Conservation (phyloP, 148 eudicot genomes). For the Persicaria maculosa region DNA sequence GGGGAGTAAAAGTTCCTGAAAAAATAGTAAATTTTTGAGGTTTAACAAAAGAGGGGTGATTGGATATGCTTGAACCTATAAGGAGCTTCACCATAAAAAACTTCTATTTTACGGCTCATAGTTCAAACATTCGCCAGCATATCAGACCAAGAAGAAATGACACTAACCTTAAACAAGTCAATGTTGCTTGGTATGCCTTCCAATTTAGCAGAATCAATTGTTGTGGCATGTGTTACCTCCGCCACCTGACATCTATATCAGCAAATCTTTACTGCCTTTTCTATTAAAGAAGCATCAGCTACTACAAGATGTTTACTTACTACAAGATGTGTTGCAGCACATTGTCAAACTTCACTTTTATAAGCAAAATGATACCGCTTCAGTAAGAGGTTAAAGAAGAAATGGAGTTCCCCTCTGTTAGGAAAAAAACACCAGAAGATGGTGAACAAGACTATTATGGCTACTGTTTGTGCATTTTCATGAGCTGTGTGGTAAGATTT, state of each 20-base stretch:
- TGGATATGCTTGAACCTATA: neutral
- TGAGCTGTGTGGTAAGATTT: constrained; percentile 1
- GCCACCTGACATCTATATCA: constrained; percentile 48
- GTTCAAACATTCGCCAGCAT: neutral
- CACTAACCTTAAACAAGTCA: constrained; percentile 80
- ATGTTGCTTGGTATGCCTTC: constrained; percentile 96
- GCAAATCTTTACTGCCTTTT: constrained; percentile 58
- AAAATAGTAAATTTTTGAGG: constrained; percentile 1
- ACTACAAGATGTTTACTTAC: constrained; percentile 72
- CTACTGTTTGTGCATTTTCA: neutral
- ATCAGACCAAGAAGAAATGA: constrained; percentile 6
- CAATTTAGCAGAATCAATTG: constrained; percentile 81
- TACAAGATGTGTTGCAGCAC: constrained; percentile 47
- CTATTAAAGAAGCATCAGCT: constrained; percentile 59
- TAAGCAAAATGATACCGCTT: constrained; percentile 2
- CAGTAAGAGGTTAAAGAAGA: neutral
- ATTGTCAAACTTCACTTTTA: neutral
- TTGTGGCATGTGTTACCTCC: constrained; percentile 86
- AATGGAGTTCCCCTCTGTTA: neutral
- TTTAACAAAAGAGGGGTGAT: neutral
- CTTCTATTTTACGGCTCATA: neutral
- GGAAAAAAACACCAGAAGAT: neutral
- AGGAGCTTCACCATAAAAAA: neutral
- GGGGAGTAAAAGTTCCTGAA: constrained; percentile 81
- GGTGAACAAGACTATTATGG: neutral